These are phyloP conservation scores for Yarrowia porcina DNA, from an alignment of 805 yeast species.

Conservation along the genomic window DNA sequence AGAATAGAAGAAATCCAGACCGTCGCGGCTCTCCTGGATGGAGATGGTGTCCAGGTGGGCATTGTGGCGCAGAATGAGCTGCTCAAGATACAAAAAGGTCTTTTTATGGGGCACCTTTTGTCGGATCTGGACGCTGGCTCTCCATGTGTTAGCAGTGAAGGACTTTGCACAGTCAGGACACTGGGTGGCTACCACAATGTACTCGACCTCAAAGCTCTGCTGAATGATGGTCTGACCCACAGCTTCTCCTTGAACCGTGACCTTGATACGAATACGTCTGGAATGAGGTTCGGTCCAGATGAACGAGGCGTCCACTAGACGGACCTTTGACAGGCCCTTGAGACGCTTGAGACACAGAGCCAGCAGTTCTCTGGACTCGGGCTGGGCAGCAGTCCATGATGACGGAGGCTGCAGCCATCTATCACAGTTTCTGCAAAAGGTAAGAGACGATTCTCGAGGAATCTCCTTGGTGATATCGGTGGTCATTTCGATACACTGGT, in stretches of 20 bases:
- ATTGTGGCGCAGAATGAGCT: conserved; percentile 81
- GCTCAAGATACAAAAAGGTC: conserved; percentile 89
- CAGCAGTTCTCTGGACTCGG: conserved; percentile 87
- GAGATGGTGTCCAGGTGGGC: conserved; percentile 92
- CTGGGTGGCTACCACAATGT: conserved; percentile 91
- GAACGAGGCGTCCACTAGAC: conserved; percentile 87
- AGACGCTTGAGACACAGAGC: conserved; percentile 86
- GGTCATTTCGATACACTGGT: conserved; percentile 91
- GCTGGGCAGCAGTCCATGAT: conserved; percentile 86
- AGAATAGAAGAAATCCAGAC: conserved; percentile 84
- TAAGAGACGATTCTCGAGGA: conserved; percentile 80
- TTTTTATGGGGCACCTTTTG: conserved; percentile 94
- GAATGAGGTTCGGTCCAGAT: conserved; percentile 99
- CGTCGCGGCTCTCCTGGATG: conserved; percentile 84
- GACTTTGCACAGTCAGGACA: conserved; percentile 97
- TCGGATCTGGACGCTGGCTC: conserved; percentile 93
- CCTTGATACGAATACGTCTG: conserved; percentile 79
- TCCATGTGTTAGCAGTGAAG: conserved; percentile 92
- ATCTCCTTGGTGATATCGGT: conserved; percentile 92
- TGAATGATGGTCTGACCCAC: conserved; percentile 72
- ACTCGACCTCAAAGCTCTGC: conserved; percentile 90
- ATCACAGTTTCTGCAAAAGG: conserved; percentile 97
- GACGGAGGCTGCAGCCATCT: conserved; percentile 91
- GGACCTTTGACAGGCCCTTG: conserved; percentile 81
- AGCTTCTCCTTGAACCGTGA: conserved; percentile 95